Evolutionary conservation across 257 asterid species (phyloP).

Genomic region (Solanum pennellii): DNA sequence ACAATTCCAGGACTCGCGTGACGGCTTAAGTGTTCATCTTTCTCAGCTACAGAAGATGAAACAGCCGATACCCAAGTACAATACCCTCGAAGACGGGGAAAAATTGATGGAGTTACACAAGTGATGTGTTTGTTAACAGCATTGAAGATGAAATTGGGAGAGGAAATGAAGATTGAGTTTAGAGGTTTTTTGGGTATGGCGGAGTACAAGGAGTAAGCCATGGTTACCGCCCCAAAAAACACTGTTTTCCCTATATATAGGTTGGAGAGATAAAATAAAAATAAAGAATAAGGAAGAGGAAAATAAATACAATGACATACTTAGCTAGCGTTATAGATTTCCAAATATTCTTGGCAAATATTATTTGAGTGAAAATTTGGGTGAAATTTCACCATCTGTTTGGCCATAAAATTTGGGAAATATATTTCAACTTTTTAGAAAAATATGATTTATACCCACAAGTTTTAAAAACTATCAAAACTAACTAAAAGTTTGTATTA

Average conservation of each 20-base stretch:
- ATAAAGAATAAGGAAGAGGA: not conserved
- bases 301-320: too few relatives aligned
- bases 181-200: not conserved
- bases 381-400: too few relatives aligned
- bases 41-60: constrained; percentile 3
- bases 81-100: not conserved
- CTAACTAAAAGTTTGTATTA: too few relatives aligned
- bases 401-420: too few relatives aligned
- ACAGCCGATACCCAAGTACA: not conserved
- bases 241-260: not conserved
- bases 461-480: too few relatives aligned
- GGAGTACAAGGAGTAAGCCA: not conserved
- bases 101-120: constrained; percentile 7
- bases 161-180: not conserved
- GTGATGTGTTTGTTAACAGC: not conserved
- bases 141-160: not conserved
- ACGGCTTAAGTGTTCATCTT: constrained; percentile 14
- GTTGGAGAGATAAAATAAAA: not conserved
- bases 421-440: too few relatives aligned
- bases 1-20: constrained; percentile 50
- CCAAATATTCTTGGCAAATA: too few relatives aligned
- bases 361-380: too few relatives aligned
- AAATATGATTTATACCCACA: too few relatives aligned
- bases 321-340: too few relatives aligned
- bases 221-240: not conserved